These are phyloP conservation scores for Tetrapyrgos nigripes DNA, from an alignment of 1,284 basidiomycete species.

Conservation along the genomic window DNA sequence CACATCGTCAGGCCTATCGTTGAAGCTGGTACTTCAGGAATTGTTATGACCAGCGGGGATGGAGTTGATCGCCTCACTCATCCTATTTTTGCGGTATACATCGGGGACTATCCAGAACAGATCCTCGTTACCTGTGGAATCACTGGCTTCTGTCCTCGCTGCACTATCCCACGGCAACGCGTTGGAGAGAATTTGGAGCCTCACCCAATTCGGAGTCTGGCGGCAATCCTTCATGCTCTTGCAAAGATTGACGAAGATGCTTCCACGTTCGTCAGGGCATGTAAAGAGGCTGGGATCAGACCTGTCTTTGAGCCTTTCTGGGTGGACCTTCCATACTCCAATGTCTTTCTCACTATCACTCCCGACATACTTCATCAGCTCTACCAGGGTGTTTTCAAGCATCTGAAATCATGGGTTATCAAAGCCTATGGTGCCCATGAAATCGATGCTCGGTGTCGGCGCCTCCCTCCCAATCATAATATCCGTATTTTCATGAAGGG, in stretches of 20 bases:
- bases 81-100: conserved; percentile 31
- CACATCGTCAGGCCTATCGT: conserved; percentile 28
- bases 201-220: not conserved
- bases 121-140: conserved; percentile 27
- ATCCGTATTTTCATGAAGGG: conserved; percentile 42
- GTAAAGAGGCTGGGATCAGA: not conserved
- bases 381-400: conserved; percentile 26
- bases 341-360: not conserved
- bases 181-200: not conserved
- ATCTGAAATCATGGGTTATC: conserved; percentile 7
- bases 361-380: conserved; percentile 6
- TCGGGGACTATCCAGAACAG: conserved; percentile 39
- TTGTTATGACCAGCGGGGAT: conserved; percentile 27
- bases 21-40: conserved; percentile 24
- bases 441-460: conserved; percentile 35
- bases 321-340: conserved; percentile 1
- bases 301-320: conserved; percentile 3
- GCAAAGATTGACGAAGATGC: not conserved
- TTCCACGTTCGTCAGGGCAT: not conserved
- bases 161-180: conserved; percentile 11
- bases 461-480: conserved; percentile 37
- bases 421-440: conserved; percentile 19
- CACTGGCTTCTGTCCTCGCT: conserved; percentile 28
- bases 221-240: not conserved
- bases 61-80: conserved; percentile 20